Evolutionary conservation across 306 rosid species (phyloP), one percentile per base, ranked within the genome.

Genomic region (Echinosophora koreensis): DNA sequence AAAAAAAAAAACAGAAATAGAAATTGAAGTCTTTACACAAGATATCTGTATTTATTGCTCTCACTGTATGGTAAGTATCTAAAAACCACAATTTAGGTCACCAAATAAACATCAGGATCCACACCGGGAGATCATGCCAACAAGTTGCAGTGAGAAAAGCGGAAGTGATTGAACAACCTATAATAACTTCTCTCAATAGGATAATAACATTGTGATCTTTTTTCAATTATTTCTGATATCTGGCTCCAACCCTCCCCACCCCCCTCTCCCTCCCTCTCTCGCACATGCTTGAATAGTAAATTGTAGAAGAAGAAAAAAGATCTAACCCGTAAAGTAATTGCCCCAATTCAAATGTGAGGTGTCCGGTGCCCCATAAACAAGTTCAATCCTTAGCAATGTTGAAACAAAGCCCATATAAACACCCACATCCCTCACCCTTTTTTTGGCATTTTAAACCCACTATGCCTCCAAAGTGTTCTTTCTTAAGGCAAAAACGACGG

Each of bases 381-480:
- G 66, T 54, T n/a, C 22, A 27, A 27, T 8, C 17, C 44, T 54
- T 14, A 3, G 58, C n/a, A 74, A 46, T 32, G 18, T 52, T 22
- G 37, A 38, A 17, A 46, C 50, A 68, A 60, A 58, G 77, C 59
- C 22, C 32, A 27, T 58, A 58, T 35, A 55, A 66, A 42, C 5
- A 77, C 22, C 68, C 28, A 1, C 28, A 37, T 49, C 51, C 32
- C 18, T 57, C 49, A 6, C 6, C 22, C 6, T 16, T 28, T 55
- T 66, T 51, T 71, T 52, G 35, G 35, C 71, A 66, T 67, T 74
- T 74, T 38, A 18, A 32, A 80, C 50, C n/a, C n/a, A 49, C 22
- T 42, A 15, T 28, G 42, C 16, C 46, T 28, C 17, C 16, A 2
- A 12, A 12, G 38, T 7, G 37, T 65, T 83, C 8, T 30, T 67